Conservation (phyloP, 768 basidiomycete species). For the Tulasnella sp. region DNA sequence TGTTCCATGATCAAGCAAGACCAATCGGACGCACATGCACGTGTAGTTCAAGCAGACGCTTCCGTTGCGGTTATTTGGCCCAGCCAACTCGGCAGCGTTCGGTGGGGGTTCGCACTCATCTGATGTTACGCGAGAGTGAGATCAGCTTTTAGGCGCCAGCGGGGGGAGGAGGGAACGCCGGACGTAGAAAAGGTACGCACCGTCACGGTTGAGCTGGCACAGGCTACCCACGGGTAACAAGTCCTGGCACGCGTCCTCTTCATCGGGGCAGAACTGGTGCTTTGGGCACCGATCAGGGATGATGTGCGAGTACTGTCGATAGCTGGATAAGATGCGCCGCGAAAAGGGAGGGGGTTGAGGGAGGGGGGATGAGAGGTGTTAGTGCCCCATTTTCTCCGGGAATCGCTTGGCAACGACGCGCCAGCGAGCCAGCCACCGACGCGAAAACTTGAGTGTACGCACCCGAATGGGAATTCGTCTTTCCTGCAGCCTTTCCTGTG, state of each 20-base stretch:
- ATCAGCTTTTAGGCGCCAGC: conserved; percentile 8
- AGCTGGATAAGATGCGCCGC: conserved; percentile 22
- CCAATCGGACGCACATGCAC: conserved; percentile 59
- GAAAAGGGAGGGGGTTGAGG: not conserved
- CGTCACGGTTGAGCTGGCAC: conserved; percentile 86
- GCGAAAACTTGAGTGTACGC: conserved; percentile 32
- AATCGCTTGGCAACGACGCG: not conserved
- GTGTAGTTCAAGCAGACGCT: conserved; percentile 75
- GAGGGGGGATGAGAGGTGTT: not conserved
- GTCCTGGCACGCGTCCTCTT: conserved; percentile 62
- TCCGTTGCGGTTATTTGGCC: conserved; percentile 73
- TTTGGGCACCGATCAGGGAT: conserved; percentile 59
- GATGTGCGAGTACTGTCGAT: conserved; percentile 26
- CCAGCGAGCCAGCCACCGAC: not conserved
- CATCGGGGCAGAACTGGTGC: conserved; percentile 79
- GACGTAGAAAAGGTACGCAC: conserved; percentile 40
- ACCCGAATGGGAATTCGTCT: conserved; percentile 77
- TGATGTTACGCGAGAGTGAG: conserved; percentile 34
- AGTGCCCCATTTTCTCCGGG: not conserved
- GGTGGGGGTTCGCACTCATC: conserved; percentile 74
- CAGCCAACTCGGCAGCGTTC: conserved; percentile 48
- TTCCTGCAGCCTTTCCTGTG: conserved; percentile 62
- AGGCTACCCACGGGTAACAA: conserved; percentile 56
- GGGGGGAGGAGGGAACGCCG: not conserved
- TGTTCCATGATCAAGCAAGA: not conserved